Evolutionary conservation across 306 rosid species (phyloP), one percentile per base, ranked within the genome.

Genomic region (Rosa persica): DNA sequence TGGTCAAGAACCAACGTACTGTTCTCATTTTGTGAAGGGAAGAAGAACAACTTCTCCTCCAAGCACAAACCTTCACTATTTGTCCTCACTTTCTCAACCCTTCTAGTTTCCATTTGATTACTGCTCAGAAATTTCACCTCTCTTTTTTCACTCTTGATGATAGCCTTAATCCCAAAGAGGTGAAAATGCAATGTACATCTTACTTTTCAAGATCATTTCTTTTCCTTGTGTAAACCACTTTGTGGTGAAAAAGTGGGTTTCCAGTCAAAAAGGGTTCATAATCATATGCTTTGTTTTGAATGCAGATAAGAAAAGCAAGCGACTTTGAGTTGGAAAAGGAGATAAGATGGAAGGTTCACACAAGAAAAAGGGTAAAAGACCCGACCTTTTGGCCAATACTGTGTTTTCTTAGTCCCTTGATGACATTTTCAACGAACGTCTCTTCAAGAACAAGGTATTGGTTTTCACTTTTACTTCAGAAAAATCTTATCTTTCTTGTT

Each of bases 341-440:
- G 60, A 19, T 5, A 0, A 19, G 25, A 54, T 54, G 60, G 60
- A 54, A 54, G 25, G 25, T 54, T 54, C 60, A 2, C 11, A 19
- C 10, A 54, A 20, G 23, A 54, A 19, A 7, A 54, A 54, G 10
- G 11, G 25, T 54, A 20, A 54, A 54, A 54, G 23, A 6, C 60
- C 11, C 25, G 1, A 19, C 23, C 60, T 54, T 54, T 54, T 54
- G 34, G 64, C 75, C 79, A 70, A 87, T 65, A 71, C 38, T 17
- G 46, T 90, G 4, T 74, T 89, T 70, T 84, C 91, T 16, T 90
- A 93, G 93, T 80, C 92, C 36, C 76, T 90, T 22, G 70, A 86
- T 68, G 86, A 88, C 67, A 81, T 88, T 72, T 65, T 79, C 78
- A 76, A 82, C 16, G n/a, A 83, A 34, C 73, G 83, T 34, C 87